phyloP scores from a whole-genome alignment of 2,329 filamentous ascomycete species.

The Pseudogymnoascus sp. region DNA sequence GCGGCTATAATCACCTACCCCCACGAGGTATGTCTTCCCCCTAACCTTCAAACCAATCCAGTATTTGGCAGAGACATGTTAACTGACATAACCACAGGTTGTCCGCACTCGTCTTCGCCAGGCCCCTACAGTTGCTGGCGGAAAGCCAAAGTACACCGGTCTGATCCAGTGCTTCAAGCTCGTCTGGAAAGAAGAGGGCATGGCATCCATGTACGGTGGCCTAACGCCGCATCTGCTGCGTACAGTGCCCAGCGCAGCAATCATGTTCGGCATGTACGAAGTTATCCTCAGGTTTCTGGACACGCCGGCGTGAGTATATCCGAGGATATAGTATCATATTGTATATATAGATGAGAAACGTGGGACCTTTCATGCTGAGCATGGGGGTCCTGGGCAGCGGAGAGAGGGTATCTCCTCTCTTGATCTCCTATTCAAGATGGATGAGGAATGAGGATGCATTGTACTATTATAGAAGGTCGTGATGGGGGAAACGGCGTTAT shows the following conservation, averaged over 20 bases:
- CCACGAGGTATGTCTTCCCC: conserved; percentile 60
- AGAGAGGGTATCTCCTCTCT: conserved; percentile 3
- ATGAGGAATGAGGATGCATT: conserved; percentile 1
- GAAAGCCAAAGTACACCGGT: conserved; percentile 77
- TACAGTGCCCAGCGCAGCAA: conserved; percentile 84
- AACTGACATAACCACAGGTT: conserved; percentile 42
- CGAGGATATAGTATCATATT: conserved; percentile 4
- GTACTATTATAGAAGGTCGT: conserved; percentile 5
- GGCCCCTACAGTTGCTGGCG: conserved; percentile 62
- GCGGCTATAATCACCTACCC: conserved; percentile 84
- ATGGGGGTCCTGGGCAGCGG: neutral
- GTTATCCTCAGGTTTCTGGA: conserved; percentile 30
- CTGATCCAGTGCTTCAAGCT: conserved; percentile 81
- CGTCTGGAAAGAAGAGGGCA: conserved; percentile 81
- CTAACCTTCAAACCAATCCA: neutral
- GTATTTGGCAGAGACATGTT: neutral
- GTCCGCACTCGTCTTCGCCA: conserved; percentile 79
- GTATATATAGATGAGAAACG: conserved; percentile 7
- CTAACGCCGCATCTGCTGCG: conserved; percentile 86
- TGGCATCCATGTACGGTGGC: conserved; percentile 80
- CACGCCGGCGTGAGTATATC: conserved; percentile 19
- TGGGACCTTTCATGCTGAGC: conserved; percentile 1
- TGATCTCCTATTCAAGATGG: conserved; percentile 8
- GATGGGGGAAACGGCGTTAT: conserved; percentile 1
- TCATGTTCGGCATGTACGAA: conserved; percentile 86